phyloP scores from a whole-genome alignment of 495 filamentous ascomycete species.

The Penicillium maclennaniae region DNA sequence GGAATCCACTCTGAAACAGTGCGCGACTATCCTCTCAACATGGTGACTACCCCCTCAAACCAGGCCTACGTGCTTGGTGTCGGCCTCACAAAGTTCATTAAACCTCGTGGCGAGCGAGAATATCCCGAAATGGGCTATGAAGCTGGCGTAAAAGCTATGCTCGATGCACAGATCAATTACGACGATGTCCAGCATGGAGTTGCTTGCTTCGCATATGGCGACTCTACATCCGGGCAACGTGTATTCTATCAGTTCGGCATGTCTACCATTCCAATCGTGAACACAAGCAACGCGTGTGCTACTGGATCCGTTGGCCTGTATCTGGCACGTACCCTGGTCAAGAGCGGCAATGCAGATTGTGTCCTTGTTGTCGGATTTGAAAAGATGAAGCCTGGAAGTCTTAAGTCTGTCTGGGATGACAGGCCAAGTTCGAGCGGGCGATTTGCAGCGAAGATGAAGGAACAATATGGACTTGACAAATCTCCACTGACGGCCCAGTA shows the following conservation, averaged over 20 bases:
- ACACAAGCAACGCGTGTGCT: conserved; percentile 97
- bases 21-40: too few relatives aligned
- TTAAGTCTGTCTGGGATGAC: conserved; percentile 81
- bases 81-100: conserved; percentile 98
- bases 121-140: conserved; percentile 78
- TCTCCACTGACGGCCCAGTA: conserved; percentile 89
- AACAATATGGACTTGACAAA: too few relatives aligned
- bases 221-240: conserved; percentile 92
- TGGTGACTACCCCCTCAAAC: too few relatives aligned
- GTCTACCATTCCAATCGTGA: conserved; percentile 92
- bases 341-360: conserved; percentile 75
- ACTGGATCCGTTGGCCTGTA: conserved; percentile 85
- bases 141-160: conserved; percentile 91
- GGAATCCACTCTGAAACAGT: too few relatives aligned
- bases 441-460: too few relatives aligned
- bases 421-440: too few relatives aligned
- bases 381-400: conserved; percentile 88
- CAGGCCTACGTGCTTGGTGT: conserved; percentile 94
- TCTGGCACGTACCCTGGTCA: conserved; percentile 78
- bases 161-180: conserved; percentile 93
- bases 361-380: conserved; percentile 92
- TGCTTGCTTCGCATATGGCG: conserved; percentile 94
- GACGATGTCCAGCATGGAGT: conserved; percentile 93
- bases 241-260: conserved; percentile 99
- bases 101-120: conserved; percentile 79